Evolutionary conservation across 2,329 filamentous ascomycete species (phyloP).

Genomic region (Hirsutella thompsonii): DNA sequence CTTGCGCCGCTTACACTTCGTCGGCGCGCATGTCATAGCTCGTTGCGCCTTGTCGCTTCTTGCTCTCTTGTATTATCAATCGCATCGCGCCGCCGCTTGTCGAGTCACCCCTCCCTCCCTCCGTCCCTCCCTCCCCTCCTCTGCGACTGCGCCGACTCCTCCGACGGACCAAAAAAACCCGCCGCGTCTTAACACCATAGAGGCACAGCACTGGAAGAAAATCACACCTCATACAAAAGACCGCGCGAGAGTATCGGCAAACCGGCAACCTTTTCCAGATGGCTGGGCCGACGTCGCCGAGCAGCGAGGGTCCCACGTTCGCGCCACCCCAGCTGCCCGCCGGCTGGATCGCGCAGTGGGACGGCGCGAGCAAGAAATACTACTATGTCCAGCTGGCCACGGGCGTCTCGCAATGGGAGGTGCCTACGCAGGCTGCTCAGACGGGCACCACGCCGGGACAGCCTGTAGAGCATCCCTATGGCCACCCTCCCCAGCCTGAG

Average conservation of each 20-base stretch:
- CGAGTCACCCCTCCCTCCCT: no score
- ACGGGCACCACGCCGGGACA: conserved; percentile 46
- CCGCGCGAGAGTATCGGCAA: background rate
- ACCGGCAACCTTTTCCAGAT: conserved; percentile 20
- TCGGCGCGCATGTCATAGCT: no score
- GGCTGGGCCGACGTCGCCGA: conserved; percentile 45
- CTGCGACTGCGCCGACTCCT: no score
- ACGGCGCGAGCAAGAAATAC: conserved; percentile 49
- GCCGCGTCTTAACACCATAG: no score
- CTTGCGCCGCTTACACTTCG: no score
- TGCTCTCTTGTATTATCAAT: no score
- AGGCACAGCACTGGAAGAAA: no score
- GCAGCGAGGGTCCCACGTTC: conserved; percentile 45
- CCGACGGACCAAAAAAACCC: no score
- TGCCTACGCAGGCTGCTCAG: conserved; percentile 50
- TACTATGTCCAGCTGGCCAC: conserved; percentile 63
- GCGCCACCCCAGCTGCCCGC: conserved; percentile 47
- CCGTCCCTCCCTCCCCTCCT: no score
- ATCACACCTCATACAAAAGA: background rate
- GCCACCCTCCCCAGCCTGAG: conserved; percentile 36
- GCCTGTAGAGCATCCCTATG: conserved; percentile 48
- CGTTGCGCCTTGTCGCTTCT: no score
- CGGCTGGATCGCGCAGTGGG: conserved; percentile 61
- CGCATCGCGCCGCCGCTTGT: no score
- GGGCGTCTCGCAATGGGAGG: conserved; percentile 62